Base-by-base conservation (phyloP, 202 grass and related monocot genomes). In the Bolboschoenoplectus hybrid region DNA sequence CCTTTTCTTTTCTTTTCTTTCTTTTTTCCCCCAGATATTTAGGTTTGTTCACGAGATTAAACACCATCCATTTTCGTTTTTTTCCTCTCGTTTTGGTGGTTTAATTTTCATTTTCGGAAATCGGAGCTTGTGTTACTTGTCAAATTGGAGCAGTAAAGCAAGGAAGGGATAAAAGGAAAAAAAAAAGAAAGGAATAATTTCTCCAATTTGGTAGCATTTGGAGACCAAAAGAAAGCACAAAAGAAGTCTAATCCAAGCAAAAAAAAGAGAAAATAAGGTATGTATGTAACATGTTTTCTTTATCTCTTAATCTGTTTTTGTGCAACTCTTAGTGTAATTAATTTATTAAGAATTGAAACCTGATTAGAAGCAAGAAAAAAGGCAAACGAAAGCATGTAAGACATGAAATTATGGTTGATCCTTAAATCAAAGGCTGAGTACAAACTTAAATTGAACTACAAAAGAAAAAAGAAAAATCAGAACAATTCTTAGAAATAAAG, bases 251-350 rank as follows among this genome's bases (percentile, higher is more conserved):
- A 53, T 64, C 41, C 47, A 26, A 26, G 26, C 26, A 76, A 77
- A 45, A 17, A n/a, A 80, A 57, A 8, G 4, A 65, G 26, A 82
- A 82, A 82, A 79, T 60, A 82, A 82, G 80, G 80, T 82, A 82
- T 4, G 63, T 36, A 14, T 82, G 39, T 50, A 26, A 45, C 45
- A 64, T 82, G 9, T 67, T 46, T 66, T 50, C 5, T 14, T 50
- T 32, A 6, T 82, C 7, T 81, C 1, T 66, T 50, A 17, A 61
- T 43, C 2, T 79, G 35, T 60, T 57, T 0, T 60, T 58, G 7
- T 79, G 74, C 46, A 79, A 79, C 2, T 79, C 35, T n/a, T 2
- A 56, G 74, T 57, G 74, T 78, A 82, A 44, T 81, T 81, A 13
- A 26, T 26, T 26, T 26, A 26, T 26, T 81, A 20, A 11, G 26